phyloP scores from a whole-genome alignment of 2,329 filamentous ascomycete species.

The Trichophaea hybrida region DNA sequence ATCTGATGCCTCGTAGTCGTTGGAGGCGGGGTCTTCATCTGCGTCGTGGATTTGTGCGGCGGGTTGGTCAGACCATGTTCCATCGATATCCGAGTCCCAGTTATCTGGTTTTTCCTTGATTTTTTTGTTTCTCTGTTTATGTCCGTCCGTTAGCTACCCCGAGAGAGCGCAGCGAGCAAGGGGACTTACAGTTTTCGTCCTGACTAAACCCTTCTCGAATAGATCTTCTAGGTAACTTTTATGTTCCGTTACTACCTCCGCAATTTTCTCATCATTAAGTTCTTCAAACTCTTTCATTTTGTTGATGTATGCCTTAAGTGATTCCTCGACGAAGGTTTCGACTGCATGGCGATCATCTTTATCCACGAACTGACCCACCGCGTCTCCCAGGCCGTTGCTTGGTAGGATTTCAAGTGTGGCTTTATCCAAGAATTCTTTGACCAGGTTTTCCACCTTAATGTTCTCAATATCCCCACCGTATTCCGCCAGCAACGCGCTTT shows the following conservation, averaged over 20 bases:
- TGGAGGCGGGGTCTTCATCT: constrained; percentile 26
- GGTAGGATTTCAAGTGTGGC: constrained; percentile 88
- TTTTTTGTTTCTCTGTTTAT: constrained; percentile 36
- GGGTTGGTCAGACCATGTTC: constrained; percentile 68
- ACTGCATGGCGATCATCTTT: constrained; percentile 72
- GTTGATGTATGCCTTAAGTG: constrained; percentile 54
- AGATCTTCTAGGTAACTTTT: constrained; percentile 54
- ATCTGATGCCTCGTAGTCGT: constrained; percentile 34
- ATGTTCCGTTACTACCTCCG: constrained; percentile 47
- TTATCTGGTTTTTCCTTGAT: constrained; percentile 61
- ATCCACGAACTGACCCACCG: constrained; percentile 80
- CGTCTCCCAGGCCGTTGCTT: constrained; percentile 82
- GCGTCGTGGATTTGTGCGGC: constrained; percentile 46
- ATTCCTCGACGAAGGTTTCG: constrained; percentile 51
- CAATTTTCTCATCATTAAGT: constrained; percentile 54
- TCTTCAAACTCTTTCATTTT: constrained; percentile 53
- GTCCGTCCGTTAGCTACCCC: neutral
- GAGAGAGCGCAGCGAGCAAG: constrained; percentile 16
- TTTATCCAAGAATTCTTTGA: constrained; percentile 70
- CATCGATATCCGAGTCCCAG: constrained; percentile 86
- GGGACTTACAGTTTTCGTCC: constrained; percentile 30
- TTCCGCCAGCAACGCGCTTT: constrained; percentile 45
- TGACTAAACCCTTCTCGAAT: constrained; percentile 51
- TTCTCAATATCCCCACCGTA: constrained; percentile 48
- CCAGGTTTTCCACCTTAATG: constrained; percentile 76